These are phyloP conservation scores for Penstemon eatonii DNA, from an alignment of 257 asterid species.

Conservation along the genomic window DNA sequence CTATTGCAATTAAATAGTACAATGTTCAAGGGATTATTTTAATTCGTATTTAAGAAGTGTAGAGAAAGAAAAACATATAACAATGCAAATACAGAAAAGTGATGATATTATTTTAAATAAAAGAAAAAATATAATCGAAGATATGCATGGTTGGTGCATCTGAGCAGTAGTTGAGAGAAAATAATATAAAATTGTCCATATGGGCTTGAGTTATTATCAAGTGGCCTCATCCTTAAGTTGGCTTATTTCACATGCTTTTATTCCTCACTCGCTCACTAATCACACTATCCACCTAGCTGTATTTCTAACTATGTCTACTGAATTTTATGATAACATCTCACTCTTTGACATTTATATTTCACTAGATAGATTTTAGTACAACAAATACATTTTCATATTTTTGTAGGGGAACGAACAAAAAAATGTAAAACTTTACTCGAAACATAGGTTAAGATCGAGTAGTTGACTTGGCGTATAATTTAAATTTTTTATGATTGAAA, in stretches of 20 bases:
- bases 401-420: background rate
- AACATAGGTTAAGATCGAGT: too few relatives aligned
- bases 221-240: slow-evolving; percentile 10
- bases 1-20: too few relatives aligned
- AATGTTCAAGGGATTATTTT: too few relatives aligned
- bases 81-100: background rate
- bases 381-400: background rate
- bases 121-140: background rate
- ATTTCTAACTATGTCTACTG: slow-evolving; percentile 1
- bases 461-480: too few relatives aligned
- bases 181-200: background rate
- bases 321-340: background rate
- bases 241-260: slow-evolving; percentile 31
- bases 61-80: background rate
- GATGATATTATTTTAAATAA: background rate
- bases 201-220: slow-evolving; percentile 14
- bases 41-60: background rate
- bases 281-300: background rate
- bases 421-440: too few relatives aligned
- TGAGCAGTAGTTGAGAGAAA: background rate
- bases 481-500: too few relatives aligned
- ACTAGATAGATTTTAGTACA: background rate
- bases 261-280: slow-evolving; percentile 9
- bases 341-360: background rate
- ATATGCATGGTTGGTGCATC: too few relatives aligned